A percentile compares a stretch with the other conserved stretches of the same genome.
Evolutionary conservation across 352 stramenopile genomes (phyloP).

Genomic region (Phytophthora quininea): DNA sequence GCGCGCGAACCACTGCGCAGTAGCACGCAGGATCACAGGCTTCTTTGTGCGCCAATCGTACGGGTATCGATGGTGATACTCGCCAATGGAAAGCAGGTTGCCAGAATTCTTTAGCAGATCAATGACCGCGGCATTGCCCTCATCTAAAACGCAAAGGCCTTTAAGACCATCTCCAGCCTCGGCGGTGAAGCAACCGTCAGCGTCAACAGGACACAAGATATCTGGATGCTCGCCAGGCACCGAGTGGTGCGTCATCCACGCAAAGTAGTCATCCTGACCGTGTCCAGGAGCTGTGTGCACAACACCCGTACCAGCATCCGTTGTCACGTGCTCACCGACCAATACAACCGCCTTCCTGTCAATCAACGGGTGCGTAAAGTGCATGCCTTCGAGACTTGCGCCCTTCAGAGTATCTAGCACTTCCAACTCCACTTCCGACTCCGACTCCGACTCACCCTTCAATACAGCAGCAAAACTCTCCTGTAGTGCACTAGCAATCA

Average conservation of each 20-base stretch:
- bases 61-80: conserved; percentile 96
- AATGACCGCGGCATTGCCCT: conserved; percentile 95
- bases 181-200: conserved; percentile 79
- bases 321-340: conserved; percentile 97
- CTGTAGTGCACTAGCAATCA: conserved; percentile 67
- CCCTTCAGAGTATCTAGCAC: conserved; percentile 74
- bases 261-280: conserved; percentile 96
- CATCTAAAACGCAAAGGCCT: conserved; percentile 90
- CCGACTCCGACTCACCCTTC: conserved; percentile 12
- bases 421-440: conserved; percentile 34
- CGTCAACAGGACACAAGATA: conserved; percentile 77
- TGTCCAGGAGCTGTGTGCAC: conserved; percentile 98
- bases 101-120: conserved; percentile 77
- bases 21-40: conserved; percentile 98
- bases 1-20: conserved; percentile 98
- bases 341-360: conserved; percentile 87
- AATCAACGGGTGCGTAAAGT: conserved; percentile 92
- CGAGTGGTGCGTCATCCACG: conserved; percentile 69
- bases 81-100: conserved; percentile 85
- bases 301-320: conserved; percentile 97
- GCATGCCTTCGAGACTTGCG: conserved; percentile 48
- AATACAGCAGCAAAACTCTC: conserved; percentile 47
- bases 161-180: conserved; percentile 90
- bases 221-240: conserved; percentile 33
- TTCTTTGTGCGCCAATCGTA: conserved; percentile 99